Percentiles rank a stretch among this genome's conserved stretches.
Conservation (phyloP, 192 early-diverging fungal genomes). For the Coemansia sp. region DNA sequence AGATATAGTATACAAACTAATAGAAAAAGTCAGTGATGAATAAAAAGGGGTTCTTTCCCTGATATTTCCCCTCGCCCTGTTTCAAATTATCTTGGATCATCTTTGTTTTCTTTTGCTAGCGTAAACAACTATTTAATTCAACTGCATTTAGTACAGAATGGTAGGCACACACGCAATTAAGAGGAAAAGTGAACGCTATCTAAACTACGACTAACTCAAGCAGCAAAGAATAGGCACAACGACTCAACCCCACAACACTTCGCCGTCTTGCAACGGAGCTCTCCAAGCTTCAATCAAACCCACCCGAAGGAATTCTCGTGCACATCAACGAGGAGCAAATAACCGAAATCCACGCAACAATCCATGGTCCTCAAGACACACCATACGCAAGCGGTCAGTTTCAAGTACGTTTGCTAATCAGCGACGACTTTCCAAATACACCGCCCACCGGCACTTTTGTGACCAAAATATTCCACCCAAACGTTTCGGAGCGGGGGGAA, state of each 20-base stretch:
- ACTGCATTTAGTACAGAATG: not conserved
- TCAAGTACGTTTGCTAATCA: constrained; percentile 67
- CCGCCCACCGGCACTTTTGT: constrained; percentile 87
- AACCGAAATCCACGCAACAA: constrained; percentile 81
- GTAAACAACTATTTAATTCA: not conserved
- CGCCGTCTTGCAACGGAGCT: constrained; percentile 64
- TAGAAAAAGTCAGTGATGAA: not conserved
- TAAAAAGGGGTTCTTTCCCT: not conserved
- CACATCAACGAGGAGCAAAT: constrained; percentile 69
- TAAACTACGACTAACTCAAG: too few relatives aligned
- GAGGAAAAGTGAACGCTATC: not conserved
- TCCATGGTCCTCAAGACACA: constrained; percentile 82
- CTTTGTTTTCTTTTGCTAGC: not conserved
- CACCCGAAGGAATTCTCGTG: constrained; percentile 85
- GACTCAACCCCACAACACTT: constrained; percentile 34
- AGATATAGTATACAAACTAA: not conserved
- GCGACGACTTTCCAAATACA: constrained; percentile 71
- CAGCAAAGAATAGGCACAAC: constrained; percentile 28
- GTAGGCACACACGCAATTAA: not conserved
- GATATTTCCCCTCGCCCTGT: not conserved
- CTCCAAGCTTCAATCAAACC: constrained; percentile 53
- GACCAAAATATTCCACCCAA: constrained; percentile 97
- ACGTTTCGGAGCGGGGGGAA: constrained; percentile 83
- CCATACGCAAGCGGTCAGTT: constrained; percentile 85
- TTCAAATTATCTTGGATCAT: not conserved